Percentiles rank a stretch among this genome's conserved stretches.
Evolutionary conservation across 2,329 filamentous ascomycete species (phyloP).

Genomic region (Apiospora aurea): DNA sequence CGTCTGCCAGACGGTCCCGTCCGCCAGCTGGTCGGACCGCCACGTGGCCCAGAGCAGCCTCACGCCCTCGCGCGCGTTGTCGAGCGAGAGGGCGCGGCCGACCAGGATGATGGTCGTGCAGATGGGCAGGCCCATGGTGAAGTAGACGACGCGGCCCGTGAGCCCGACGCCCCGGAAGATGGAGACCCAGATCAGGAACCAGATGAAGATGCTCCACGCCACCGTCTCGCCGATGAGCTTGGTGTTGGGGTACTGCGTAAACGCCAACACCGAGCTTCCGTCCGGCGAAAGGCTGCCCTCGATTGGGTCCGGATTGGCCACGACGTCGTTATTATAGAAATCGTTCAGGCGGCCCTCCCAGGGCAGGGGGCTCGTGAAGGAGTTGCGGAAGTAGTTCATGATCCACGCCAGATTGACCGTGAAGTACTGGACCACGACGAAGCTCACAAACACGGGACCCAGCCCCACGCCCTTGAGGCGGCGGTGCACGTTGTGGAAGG

Average conservation of each 20-base stretch:
- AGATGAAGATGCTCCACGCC: conserved; percentile 64
- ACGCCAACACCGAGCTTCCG: conserved; percentile 50
- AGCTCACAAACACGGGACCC: conserved; percentile 58
- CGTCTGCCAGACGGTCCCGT: conserved; percentile 64
- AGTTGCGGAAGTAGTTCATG: conserved; percentile 64
- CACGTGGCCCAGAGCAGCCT: conserved; percentile 54
- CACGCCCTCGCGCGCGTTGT: conserved; percentile 60
- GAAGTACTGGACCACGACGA: conserved; percentile 64
- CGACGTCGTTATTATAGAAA: conserved; percentile 59
- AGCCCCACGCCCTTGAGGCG: conserved; percentile 62
- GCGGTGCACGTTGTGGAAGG: conserved; percentile 60
- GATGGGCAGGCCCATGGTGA: conserved; percentile 67
- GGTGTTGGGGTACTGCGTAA: conserved; percentile 54
- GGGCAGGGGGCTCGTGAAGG: conserved; percentile 61
- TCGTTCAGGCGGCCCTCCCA: conserved; percentile 59
- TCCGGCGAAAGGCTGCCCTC: conserved; percentile 45
- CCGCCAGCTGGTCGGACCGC: conserved; percentile 57
- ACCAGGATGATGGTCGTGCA: conserved; percentile 63
- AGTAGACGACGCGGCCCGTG: conserved; percentile 66
- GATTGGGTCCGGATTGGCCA: conserved; percentile 54
- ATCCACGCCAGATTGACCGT: conserved; percentile 65
- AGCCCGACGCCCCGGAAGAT: conserved; percentile 65
- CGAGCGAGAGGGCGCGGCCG: conserved; percentile 59
- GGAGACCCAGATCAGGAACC: conserved; percentile 66
- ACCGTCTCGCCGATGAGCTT: conserved; percentile 62